phyloP scores from a whole-genome alignment of 805 yeast genomes.

The Saccharomyces cerevisiae region DNA sequence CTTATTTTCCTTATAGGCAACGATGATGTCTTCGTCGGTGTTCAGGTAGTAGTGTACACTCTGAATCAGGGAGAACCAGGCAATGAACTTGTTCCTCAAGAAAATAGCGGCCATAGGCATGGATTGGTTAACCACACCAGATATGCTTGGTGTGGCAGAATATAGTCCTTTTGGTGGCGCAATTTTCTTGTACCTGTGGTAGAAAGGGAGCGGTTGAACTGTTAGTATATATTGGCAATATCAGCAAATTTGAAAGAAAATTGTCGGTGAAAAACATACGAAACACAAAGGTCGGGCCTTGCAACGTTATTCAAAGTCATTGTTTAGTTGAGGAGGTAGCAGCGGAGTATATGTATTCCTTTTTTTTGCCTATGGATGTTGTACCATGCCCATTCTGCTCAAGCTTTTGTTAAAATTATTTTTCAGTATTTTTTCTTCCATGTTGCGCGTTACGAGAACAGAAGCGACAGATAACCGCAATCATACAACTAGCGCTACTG shows the following conservation, averaged over 20 bases:
- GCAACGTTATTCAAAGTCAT: constrained; percentile 26
- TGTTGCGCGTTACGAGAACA: background rate
- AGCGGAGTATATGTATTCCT: background rate
- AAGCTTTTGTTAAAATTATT: background rate
- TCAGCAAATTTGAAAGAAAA: background rate
- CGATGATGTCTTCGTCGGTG: constrained; percentile 26
- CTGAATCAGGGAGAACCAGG: constrained; percentile 47
- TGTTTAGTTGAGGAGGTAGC: background rate
- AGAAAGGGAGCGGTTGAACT: background rate
- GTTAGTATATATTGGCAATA: constrained; percentile 12
- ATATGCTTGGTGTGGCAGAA: constrained; percentile 36
- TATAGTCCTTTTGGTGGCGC: constrained; percentile 42
- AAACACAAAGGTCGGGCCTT: constrained; percentile 33
- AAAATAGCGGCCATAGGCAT: constrained; percentile 67
- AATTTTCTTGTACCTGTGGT: constrained; percentile 35
- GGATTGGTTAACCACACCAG: constrained; percentile 38
- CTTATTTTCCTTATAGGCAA: constrained; percentile 25
- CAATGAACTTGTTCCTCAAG: constrained; percentile 37
- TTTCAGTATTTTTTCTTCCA: background rate
- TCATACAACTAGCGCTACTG: background rate
- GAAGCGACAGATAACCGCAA: background rate
- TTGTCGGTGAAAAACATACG: constrained; percentile 13
- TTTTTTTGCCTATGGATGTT: background rate
- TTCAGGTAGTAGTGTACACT: constrained; percentile 34
- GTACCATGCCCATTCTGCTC: background rate